phyloP scores from a whole-genome alignment of 495 filamentous ascomycete genomes.

The Glonium stellatum region DNA sequence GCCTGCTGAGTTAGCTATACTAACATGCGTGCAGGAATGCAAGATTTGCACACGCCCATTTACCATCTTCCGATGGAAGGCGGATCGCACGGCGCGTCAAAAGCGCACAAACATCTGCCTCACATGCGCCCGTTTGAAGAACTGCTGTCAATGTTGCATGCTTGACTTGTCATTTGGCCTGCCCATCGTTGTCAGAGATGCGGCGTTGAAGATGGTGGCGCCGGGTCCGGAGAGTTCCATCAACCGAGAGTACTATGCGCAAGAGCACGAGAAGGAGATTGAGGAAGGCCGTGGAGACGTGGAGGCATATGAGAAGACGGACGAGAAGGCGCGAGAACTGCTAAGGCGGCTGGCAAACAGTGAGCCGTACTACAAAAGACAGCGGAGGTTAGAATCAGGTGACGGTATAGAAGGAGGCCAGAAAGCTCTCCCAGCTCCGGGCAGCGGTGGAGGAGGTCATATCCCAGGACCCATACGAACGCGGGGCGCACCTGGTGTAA shows the following conservation, averaged over 20 bases:
- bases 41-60: conserved; percentile 91
- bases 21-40: conserved; percentile 42
- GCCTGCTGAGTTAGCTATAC: neutral
- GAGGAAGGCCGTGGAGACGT: conserved; percentile 75
- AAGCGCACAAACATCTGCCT: conserved; percentile 88
- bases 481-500: conserved; percentile 35
- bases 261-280: conserved; percentile 90
- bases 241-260: conserved; percentile 95
- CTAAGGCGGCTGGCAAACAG: conserved; percentile 78
- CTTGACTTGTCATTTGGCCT: conserved; percentile 91
- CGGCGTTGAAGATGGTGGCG: conserved; percentile 94
- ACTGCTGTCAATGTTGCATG: conserved; percentile 99
- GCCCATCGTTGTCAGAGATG: conserved; percentile 87
- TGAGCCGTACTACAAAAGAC: conserved; percentile 88
- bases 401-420: conserved; percentile 38
- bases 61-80: conserved; percentile 92
- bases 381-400: conserved; percentile 58
- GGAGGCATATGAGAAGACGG: conserved; percentile 90
- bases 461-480: conserved; percentile 37
- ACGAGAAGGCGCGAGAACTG: conserved; percentile 89
- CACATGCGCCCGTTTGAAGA: conserved; percentile 91
- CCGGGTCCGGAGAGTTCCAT: conserved; percentile 84
- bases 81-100: conserved; percentile 76
- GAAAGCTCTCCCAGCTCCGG: conserved; percentile 40
- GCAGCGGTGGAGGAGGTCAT: conserved; percentile 24